Conservation (phyloP, 2,329 filamentous ascomycete species). For the Akanthomyces uredinophilus region DNA sequence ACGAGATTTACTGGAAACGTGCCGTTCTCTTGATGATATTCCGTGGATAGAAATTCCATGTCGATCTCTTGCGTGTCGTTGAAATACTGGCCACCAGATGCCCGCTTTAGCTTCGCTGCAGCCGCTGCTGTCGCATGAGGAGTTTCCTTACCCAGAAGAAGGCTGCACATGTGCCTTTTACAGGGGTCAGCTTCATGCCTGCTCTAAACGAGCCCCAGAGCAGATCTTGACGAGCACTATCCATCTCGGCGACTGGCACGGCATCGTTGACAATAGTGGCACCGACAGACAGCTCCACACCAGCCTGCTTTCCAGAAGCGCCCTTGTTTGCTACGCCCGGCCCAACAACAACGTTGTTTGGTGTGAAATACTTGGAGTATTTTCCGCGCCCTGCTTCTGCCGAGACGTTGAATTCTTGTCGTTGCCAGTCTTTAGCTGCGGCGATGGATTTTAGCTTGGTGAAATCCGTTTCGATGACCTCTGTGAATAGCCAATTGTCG, state of each 20-base stretch:
- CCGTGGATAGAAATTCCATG: conserved; percentile 68
- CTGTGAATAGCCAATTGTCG: conserved; percentile 53
- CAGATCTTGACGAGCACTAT: conserved; percentile 55
- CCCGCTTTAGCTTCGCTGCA: conserved; percentile 12
- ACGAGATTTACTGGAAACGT: conserved; percentile 66
- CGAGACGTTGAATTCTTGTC: conserved; percentile 63
- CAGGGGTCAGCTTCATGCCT: conserved; percentile 57
- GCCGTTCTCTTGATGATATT: conserved; percentile 49
- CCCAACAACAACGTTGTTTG: conserved; percentile 49
- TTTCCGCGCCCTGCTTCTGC: conserved; percentile 52
- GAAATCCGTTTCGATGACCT: conserved; percentile 69
- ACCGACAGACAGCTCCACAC: conserved; percentile 54
- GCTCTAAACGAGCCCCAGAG: conserved; percentile 66
- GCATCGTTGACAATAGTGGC: conserved; percentile 41
- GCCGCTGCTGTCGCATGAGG: conserved; percentile 3
- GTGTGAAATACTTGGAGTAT: conserved; percentile 59
- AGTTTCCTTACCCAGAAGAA: conserved; percentile 66
- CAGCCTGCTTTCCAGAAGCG: conserved; percentile 40
- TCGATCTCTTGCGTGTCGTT: conserved; percentile 79
- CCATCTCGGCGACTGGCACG: conserved; percentile 60
- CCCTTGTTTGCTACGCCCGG: conserved; percentile 32
- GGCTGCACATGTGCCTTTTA: conserved; percentile 65
- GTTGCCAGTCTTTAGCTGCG: conserved; percentile 55
- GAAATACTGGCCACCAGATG: conserved; percentile 51
- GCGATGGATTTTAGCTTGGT: conserved; percentile 46